These are phyloP conservation scores for Stemphylium beticola DNA, from an alignment of 2,329 filamentous ascomycete species.

Conservation along the genomic window DNA sequence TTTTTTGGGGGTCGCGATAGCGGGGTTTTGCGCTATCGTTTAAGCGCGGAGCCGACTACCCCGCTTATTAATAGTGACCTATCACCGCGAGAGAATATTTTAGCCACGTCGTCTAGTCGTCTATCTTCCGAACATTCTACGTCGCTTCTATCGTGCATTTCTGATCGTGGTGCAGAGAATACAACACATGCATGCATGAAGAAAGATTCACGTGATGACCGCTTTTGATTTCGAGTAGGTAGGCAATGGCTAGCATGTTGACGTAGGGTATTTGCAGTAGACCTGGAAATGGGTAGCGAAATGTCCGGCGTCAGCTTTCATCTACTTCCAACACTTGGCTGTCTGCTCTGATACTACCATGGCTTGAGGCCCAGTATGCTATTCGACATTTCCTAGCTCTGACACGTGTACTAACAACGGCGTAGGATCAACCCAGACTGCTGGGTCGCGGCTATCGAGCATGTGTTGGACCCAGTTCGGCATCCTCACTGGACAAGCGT, in stretches of 20 bases:
- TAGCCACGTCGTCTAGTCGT: conserved; percentile 13
- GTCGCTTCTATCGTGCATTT: conserved; percentile 13
- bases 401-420: conserved; percentile 26
- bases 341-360: conserved; percentile 16
- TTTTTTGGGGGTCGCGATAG: conserved; percentile 14
- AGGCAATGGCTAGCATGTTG: not conserved
- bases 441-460: conserved; percentile 23
- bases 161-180: not conserved
- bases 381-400: conserved; percentile 17
- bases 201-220: conserved; percentile 6
- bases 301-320: not conserved
- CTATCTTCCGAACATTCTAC: conserved; percentile 11
- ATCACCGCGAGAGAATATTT: conserved; percentile 11
- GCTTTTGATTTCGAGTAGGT: not conserved
- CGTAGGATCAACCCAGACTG: conserved; percentile 9
- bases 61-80: conserved; percentile 22
- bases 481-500: conserved; percentile 19
- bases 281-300: not conserved
- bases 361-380: conserved; percentile 11
- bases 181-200: conserved; percentile 4
- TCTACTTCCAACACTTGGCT: conserved; percentile 15
- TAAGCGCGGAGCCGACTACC: conserved; percentile 27
- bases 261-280: not conserved
- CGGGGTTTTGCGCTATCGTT: conserved; percentile 19
- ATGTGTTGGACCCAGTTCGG: conserved; percentile 2